Base-by-base conservation (phyloP, 371 early-diverging fungal genomes). In the Syncephalastrum sp. region DNA sequence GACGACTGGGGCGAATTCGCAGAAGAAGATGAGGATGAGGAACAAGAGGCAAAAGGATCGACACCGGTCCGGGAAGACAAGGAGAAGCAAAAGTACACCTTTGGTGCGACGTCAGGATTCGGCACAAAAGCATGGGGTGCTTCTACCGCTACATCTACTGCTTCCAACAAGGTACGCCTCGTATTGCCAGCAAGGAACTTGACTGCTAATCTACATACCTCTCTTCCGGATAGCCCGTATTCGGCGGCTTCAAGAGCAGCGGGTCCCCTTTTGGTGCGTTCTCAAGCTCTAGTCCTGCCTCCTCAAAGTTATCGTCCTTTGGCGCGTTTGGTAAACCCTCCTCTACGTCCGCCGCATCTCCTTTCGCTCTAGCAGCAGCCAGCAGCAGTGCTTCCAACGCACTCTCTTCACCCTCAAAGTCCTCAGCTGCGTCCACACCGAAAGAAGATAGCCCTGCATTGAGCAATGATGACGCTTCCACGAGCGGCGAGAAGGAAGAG, bases 1-100 rank as follows among this genome's bases (percentile, higher is more conserved):
- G 72, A 77, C 43, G 74, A 69, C 44, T 77, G 77, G 77, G 60
- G 65, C 24, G 77, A 77, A 21, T 77, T 77, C 60, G 77, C 70
- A 38, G 72, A 74, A 47, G 74, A 74, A 47, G 74, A 69, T 12
- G 59, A 59, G 2, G 53, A 59, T 16, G 61, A 67, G 5, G 54
- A 60, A 4, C 17, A 50, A n/a, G 50, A 54, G 21, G 50, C 62
- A 29, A 38, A 59, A 21, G n/a, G 21, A 29, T 10, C 38, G 55
- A 29, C 33, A 17, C 42, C 24, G 29, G 14, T 51, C 29, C 41
- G 25, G 14, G 43, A 55, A 17, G 58, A 53, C 14, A 17, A 25
- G 1, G 65, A 63, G 14, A 64, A 70, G 45, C 65, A 69, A 29
- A 77, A 77, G 50, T 77, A 77, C 53, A 68, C 75, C 1, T 77